Base-by-base conservation (phyloP, 148 eudicot genomes). In the Nyssa sinensis region DNA sequence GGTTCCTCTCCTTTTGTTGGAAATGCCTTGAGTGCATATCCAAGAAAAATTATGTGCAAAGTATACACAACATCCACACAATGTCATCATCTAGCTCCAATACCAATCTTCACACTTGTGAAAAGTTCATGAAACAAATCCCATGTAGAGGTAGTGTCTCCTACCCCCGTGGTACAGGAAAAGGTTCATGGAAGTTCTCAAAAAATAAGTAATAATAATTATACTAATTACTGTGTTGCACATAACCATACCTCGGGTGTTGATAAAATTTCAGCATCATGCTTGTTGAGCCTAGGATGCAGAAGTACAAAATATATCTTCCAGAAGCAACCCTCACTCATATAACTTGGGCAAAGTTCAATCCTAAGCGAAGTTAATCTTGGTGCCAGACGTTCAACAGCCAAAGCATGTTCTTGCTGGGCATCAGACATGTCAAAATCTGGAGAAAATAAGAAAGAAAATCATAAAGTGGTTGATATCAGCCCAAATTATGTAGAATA, bases 321-420 rank as follows among this genome's bases (percentile, higher is more conserved):
- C 99, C 99, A 95, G 75, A 95, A 95, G 77, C 75, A 85, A 72
- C 80, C 83, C 74, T 95, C 99, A 69, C 88, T 92, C 93, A 95
- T 95, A 80, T 89, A 89, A 64, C 88, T 88, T 29, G 97, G 90
- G 84, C 99, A 95, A 67, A 95, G 93, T 83, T 89, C 94, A 77
- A 86, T 86, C 82, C 99, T 88, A 70, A 96, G 82, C 34, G 93
- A 90, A 76, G 96, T 88, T 75, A 96, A 76, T 82, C 87, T 87
- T 41, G 98, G 99, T 51, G 88, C 97, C 59, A 89, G 94, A 9
- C 81, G 89, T 83, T 96, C 99, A 55, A 95, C 88, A 31, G 98
- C 97, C 81, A 93, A 78, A 34, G 94, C 98, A 79, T 96, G 99
- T 68, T 91, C 99, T 91, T 93, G 94, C 77, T 93, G 98, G 53